A percentile compares a stretch with the other conserved stretches of the same genome.
Evolutionary conservation across 306 rosid species (phyloP).

Genomic region (Vicia sativa): DNA sequence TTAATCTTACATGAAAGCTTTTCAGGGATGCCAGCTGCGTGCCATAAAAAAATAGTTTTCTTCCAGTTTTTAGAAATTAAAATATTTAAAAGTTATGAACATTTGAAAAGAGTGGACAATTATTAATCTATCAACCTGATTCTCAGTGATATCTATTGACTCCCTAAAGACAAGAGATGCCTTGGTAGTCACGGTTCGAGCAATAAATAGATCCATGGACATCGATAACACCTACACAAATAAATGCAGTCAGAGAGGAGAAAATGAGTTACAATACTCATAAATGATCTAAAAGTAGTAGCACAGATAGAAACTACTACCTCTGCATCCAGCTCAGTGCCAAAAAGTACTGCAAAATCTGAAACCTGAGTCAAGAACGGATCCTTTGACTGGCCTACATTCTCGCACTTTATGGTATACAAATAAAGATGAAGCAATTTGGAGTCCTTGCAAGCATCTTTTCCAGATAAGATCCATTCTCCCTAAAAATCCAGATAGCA

Average conservation of each 20-base stretch:
- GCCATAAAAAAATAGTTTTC: constrained; percentile 33
- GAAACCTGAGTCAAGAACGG: constrained; percentile 93
- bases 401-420: constrained; percentile 69
- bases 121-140: constrained; percentile 59
- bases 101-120: constrained; percentile 29
- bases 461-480: constrained; percentile 92
- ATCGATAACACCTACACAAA: constrained; percentile 94
- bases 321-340: constrained; percentile 99
- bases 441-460: constrained; percentile 62
- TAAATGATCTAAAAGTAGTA: constrained; percentile 31
- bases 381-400: constrained; percentile 85
- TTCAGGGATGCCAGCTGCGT: constrained; percentile 90
- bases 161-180: constrained; percentile 94
- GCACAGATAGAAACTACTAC: constrained; percentile 47
- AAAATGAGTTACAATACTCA: constrained; percentile 27
- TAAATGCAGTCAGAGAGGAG: constrained; percentile 33
- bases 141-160: constrained; percentile 69
- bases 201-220: constrained; percentile 99
- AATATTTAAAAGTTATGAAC: constrained; percentile 25
- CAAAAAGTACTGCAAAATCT: constrained; percentile 84
- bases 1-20: constrained; percentile 94
- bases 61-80: constrained; percentile 41
- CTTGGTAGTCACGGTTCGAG: constrained; percentile 96
- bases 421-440: constrained; percentile 68
- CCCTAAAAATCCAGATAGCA: constrained; percentile 65